phyloP scores from a whole-genome alignment of 495 filamentous ascomycete species.

The Penicillium herquei region DNA sequence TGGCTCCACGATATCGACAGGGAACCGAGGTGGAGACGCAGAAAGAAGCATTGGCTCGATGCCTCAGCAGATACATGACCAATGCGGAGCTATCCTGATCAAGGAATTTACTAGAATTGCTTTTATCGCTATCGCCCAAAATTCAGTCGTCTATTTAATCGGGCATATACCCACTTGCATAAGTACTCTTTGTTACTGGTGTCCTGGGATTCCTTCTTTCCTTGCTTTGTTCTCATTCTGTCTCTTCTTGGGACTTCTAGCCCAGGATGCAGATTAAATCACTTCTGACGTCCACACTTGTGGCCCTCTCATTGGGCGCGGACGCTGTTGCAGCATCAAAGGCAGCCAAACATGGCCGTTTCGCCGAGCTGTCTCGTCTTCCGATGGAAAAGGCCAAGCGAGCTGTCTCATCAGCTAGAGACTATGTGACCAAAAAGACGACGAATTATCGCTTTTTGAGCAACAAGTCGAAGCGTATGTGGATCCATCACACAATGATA shows the following conservation, averaged over 20 bases:
- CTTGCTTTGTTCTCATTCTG: neutral
- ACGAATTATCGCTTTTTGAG: constrained; percentile 39
- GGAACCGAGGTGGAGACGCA: constrained; percentile 6
- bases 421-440: constrained; percentile 12
- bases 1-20: constrained; percentile 5
- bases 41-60: constrained; percentile 14
- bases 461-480: constrained; percentile 36
- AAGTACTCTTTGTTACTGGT: neutral
- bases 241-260: neutral
- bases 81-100: neutral
- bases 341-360: constrained; percentile 27
- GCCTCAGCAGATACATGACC: neutral
- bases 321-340: constrained; percentile 22
- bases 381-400: constrained; percentile 81
- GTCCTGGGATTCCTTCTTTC: neutral
- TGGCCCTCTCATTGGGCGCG: constrained; percentile 28
- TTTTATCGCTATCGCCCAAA: neutral
- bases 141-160: neutral
- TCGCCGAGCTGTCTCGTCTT: constrained; percentile 67
- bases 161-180: neutral
- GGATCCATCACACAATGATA: neutral
- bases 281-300: constrained; percentile 26
- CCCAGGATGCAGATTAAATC: constrained; percentile 30
- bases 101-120: neutral
- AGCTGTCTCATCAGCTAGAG: constrained; percentile 52